Percentiles rank a stretch among this genome's conserved stretches.
These are phyloP conservation scores for Maudiozyma saulgeensis DNA, from an alignment of 805 yeast species.

Conservation along the genomic window DNA sequence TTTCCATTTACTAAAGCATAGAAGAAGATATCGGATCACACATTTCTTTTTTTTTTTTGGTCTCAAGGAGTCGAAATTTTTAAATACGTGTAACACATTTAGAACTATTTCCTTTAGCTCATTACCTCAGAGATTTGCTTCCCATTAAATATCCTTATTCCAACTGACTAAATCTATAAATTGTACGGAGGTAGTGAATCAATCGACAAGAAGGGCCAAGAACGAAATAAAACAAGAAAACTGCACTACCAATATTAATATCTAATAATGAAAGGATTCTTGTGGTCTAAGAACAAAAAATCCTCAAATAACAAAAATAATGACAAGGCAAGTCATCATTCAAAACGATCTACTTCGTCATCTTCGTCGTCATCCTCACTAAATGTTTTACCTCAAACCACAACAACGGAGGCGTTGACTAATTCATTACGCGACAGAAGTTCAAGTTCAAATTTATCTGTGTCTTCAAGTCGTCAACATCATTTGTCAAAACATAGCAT, in stretches of 20 bases:
- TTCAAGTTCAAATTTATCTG: not conserved
- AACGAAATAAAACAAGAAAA: no score
- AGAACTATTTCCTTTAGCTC: no score
- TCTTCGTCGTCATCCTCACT: slow-evolving; percentile 2
- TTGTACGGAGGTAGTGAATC: no score
- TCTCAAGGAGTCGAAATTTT: not conserved
- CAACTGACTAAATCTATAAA: no score
- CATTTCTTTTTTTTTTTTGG: not conserved
- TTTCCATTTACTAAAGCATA: no score
- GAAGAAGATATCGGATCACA: not conserved
- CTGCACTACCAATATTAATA: no score
- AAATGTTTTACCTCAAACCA: slow-evolving; percentile 1
- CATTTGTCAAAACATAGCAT: slow-evolving; percentile 1
- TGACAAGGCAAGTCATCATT: not conserved
- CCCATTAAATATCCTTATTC: no score
- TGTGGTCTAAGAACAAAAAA: slow-evolving; percentile 19
- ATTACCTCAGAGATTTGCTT: no score
- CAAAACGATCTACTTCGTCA: not conserved
- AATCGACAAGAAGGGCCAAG: no score
- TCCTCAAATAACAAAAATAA: not conserved
- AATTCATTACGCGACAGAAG: not conserved
- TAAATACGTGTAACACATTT: not conserved
- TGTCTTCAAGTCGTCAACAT: not conserved
- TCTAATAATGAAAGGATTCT: slow-evolving; percentile 14
- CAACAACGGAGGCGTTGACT: not conserved